phyloP scores from a whole-genome alignment of 768 basidiomycete genomes.

The Russula vinacea region DNA sequence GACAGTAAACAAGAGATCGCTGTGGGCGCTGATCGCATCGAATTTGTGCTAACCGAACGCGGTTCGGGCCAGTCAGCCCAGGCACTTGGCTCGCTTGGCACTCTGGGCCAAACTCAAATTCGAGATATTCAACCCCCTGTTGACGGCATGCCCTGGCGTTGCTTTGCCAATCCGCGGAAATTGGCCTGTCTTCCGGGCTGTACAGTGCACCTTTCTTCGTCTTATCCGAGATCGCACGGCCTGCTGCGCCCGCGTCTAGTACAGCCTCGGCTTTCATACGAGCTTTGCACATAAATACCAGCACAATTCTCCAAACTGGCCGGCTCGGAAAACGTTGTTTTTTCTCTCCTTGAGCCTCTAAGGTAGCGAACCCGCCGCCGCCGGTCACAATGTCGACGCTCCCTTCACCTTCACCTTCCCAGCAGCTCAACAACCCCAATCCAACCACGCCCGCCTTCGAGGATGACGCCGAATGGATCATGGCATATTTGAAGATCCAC shows the following conservation, averaged over 20 bases:
- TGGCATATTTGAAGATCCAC: conserved; percentile 56
- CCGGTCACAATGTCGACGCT: conserved; percentile 10
- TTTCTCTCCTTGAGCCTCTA: background rate
- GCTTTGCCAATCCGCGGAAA: background rate
- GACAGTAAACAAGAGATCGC: too few relatives aligned
- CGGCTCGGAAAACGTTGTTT: background rate
- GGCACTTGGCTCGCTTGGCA: background rate
- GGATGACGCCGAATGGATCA: conserved; percentile 51
- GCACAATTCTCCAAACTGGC: conserved; percentile 5
- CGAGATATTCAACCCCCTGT: background rate
- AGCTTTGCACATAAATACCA: conserved; percentile 1
- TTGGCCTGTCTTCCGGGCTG: background rate
- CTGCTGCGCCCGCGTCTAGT: conserved; percentile 15
- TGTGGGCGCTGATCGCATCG: background rate
- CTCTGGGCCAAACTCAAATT: background rate
- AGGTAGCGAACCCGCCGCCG: background rate
- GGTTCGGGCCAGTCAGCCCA: background rate
- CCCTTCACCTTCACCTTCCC: conserved; percentile 16
- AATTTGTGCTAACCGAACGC: background rate
- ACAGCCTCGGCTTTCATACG: conserved; percentile 8
- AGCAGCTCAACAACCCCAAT: conserved; percentile 32
- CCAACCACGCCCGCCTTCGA: conserved; percentile 45
- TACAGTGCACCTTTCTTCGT: conserved; percentile 8
- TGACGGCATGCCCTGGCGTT: background rate
- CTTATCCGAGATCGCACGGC: background rate